Evolutionary conservation across 768 basidiomycete genomes (phyloP).

Genomic region (Tubosaeta brunneosetosa): DNA sequence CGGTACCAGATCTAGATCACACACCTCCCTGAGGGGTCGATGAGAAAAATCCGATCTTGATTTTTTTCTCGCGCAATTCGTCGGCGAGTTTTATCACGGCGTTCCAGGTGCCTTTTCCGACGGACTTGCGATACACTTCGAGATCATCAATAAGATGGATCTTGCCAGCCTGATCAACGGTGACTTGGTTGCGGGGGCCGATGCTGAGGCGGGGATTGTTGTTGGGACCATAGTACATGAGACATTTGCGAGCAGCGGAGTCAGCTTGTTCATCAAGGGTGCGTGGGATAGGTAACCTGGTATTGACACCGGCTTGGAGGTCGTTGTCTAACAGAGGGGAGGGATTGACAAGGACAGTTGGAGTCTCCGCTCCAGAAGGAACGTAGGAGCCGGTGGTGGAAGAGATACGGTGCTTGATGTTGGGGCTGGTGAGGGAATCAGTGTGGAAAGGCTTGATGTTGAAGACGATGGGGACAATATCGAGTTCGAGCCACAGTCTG

Average conservation of each 20-base stretch:
- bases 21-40: constrained; percentile 92
- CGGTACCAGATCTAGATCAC: constrained; percentile 17
- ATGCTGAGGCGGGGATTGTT: constrained; percentile 83
- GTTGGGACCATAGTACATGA: constrained; percentile 78
- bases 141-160: constrained; percentile 84
- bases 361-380: constrained; percentile 72
- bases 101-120: constrained; percentile 73
- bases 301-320: constrained; percentile 43
- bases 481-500: constrained; percentile 75
- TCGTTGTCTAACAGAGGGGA: constrained; percentile 43
- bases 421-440: constrained; percentile 72
- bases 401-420: constrained; percentile 77
- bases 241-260: constrained; percentile 77
- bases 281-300: constrained; percentile 66
- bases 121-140: constrained; percentile 70
- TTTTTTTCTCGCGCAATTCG: constrained; percentile 79
- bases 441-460: constrained; percentile 82
- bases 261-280: constrained; percentile 84
- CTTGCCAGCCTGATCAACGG: constrained; percentile 81
- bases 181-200: constrained; percentile 80
- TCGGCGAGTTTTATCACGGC: constrained; percentile 77
- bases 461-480: constrained; percentile 81
- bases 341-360: constrained; percentile 62
- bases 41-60: constrained; percentile 91
- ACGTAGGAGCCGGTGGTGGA: constrained; percentile 77